A percentile compares a stretch with the other conserved stretches of the same genome.
phyloP scores from a whole-genome alignment of 2,329 filamentous ascomycete genomes.

The Cephalotrichum gorgonifer region DNA sequence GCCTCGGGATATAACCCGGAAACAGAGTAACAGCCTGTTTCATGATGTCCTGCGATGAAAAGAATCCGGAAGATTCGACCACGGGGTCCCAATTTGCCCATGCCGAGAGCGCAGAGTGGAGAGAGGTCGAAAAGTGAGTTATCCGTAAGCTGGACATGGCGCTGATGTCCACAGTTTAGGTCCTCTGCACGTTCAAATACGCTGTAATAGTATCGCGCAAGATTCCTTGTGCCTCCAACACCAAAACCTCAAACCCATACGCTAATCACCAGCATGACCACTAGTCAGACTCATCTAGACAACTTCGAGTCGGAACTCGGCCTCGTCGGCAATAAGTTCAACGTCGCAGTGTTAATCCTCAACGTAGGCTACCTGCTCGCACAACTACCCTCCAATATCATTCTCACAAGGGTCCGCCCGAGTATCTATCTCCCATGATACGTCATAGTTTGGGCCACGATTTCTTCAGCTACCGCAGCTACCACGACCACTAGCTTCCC shows the following conservation, averaged over 20 bases:
- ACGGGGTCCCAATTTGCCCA: neutral
- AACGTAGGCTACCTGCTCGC: conserved; percentile 30
- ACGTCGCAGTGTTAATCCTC: conserved; percentile 36
- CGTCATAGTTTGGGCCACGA: conserved; percentile 28
- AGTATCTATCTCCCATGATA: conserved; percentile 28
- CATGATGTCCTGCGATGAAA: no score
- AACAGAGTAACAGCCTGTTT: no score
- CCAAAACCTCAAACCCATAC: neutral
- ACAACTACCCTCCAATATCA: conserved; percentile 31
- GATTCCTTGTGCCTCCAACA: conserved; percentile 25
- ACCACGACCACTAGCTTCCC: conserved; percentile 22
- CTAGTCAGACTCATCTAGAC: conserved; percentile 55
- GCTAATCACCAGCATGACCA: conserved; percentile 33
- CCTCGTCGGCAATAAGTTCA: conserved; percentile 44
- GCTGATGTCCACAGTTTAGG: conserved; percentile 19
- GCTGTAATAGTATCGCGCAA: conserved; percentile 4
- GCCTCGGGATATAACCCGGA: no score
- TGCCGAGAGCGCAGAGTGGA: neutral
- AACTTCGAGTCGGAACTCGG: conserved; percentile 48
- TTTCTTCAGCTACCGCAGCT: conserved; percentile 23
- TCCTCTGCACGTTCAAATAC: conserved; percentile 23
- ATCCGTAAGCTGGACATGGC: conserved; percentile 18
- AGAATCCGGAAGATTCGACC: neutral
- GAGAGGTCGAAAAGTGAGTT: neutral
- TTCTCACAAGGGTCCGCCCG: conserved; percentile 28